Percentiles rank a stretch among this genome's conserved stretches.
Conservation (phyloP, 352 stramenopile species). For the Plasmopara halstedii region DNA sequence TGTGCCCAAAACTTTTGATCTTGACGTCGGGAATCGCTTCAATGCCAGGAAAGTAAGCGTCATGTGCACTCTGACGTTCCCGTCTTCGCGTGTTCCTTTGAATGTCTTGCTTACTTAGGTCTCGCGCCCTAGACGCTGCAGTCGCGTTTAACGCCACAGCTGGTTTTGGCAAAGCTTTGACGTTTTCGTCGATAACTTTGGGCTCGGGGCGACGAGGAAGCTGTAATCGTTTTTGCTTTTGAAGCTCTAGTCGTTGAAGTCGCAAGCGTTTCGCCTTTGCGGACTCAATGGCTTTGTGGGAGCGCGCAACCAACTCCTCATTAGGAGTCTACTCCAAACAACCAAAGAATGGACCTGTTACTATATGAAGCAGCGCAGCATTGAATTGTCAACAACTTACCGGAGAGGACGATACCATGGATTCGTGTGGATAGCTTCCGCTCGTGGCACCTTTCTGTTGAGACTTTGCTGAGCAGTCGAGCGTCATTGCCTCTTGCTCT, state of each 20-base stretch:
- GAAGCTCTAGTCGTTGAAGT: constrained; percentile 35
- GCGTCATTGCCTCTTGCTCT: constrained; percentile 44
- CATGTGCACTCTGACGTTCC: constrained; percentile 40
- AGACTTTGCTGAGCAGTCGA: constrained; percentile 9
- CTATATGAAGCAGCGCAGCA: background rate
- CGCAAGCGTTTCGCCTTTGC: constrained; percentile 44
- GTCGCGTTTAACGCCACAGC: constrained; percentile 35
- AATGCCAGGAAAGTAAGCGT: constrained; percentile 40
- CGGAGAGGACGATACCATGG: constrained; percentile 15
- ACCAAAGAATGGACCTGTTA: background rate
- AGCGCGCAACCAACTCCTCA: constrained; percentile 42
- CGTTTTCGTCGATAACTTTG: constrained; percentile 4
- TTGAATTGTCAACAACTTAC: constrained; percentile 10
- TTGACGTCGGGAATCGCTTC: constrained; percentile 44
- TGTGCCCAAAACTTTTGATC: constrained; percentile 61
- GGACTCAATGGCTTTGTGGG: constrained; percentile 42
- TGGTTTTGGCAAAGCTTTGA: constrained; percentile 3
- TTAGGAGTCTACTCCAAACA: constrained; percentile 22
- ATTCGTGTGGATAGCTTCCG: constrained; percentile 1
- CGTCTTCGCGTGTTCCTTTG: constrained; percentile 27
- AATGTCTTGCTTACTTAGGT: constrained; percentile 41
- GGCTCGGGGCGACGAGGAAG: constrained; percentile 39
- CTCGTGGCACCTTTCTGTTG: constrained; percentile 8
- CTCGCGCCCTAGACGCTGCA: constrained; percentile 42
- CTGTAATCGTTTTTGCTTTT: constrained; percentile 23